phyloP scores from a whole-genome alignment of 2,329 filamentous ascomycete genomes.

The Canariomyces notabilis region DNA sequence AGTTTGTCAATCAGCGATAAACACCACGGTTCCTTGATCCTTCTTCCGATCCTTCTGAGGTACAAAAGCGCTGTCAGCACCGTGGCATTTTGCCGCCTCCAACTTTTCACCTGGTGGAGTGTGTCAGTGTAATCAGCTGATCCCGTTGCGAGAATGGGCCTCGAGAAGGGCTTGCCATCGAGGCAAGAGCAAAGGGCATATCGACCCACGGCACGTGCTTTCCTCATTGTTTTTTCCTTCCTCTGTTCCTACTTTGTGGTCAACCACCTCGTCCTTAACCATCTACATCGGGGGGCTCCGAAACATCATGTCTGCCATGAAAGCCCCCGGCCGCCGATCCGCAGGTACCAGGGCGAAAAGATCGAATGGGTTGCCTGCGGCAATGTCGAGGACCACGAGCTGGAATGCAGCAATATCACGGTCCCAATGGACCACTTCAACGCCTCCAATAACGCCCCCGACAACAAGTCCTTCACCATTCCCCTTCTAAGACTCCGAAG shows the following conservation, averaged over 20 bases:
- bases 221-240: background rate
- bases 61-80: too few relatives aligned
- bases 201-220: background rate
- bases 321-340: background rate
- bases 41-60: too few relatives aligned
- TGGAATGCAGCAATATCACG: constrained; percentile 40
- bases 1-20: too few relatives aligned
- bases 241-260: background rate
- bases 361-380: constrained; percentile 39
- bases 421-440: constrained; percentile 46
- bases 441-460: constrained; percentile 23
- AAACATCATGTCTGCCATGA: too few relatives aligned
- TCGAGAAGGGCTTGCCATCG: too few relatives aligned
- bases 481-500: constrained; percentile 42
- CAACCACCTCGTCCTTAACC: background rate
- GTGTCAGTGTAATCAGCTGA: too few relatives aligned
- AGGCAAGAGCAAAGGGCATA: background rate
- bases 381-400: constrained; percentile 29
- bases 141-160: too few relatives aligned
- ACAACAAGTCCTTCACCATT: constrained; percentile 38
- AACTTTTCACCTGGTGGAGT: too few relatives aligned
- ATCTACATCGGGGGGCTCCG: background rate
- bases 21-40: too few relatives aligned
- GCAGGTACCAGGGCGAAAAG: constrained; percentile 31
- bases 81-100: too few relatives aligned